Base-by-base conservation (phyloP, 768 basidiomycete species). In the Suillus fuscotomentosus region DNA sequence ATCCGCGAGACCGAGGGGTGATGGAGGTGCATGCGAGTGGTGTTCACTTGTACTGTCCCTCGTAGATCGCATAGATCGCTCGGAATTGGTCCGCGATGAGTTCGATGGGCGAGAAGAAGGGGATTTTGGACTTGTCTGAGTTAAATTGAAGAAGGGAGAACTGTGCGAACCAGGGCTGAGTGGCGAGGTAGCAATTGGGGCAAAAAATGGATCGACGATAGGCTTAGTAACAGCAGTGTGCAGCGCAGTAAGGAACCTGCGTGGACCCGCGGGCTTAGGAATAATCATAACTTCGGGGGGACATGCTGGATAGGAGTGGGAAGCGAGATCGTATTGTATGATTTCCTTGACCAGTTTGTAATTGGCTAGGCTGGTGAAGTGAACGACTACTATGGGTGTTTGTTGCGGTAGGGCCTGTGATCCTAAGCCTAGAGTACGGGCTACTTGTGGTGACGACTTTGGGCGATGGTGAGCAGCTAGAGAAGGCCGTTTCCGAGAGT, bases 211-310 rank as follows among this genome's bases (percentile, higher is more conserved):
- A 72, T 99, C 97, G 38, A 99, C 87, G 13, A 86, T 72, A 0
- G 97, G 96, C 68, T 89, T 92, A 10, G 86, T 91, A 57, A 93
- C 83, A 2, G 95, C 95, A 5, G 94, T 98, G 73, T 97, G 91
- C 20, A 99, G 80, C 31, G 95, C 91, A 24, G 95, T 96, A 68
- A 99, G 80, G 69, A 98, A 89, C 10, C 97, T 88, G 45, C 97
- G 87, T 8, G 97, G 97, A 5, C 97, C 97, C 20, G 92, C 96
- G 11, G 97, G 97, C 77, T 99, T 99, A 24, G 96, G 97, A 45
- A 99, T 90, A 68, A 99, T 94, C 84, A 99, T 92, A 36, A 99
- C 87, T 70, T 99, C 97, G 1, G 97, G 90, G 13, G 91, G 75
- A 13, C 83, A 77, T 42, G 79, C 75, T 24, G 77, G 70, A 60